Evolutionary conservation across 345 rosid genomes (phyloP), one percentile per base, ranked within the genome.

Genomic region (Citrus glauca): DNA sequence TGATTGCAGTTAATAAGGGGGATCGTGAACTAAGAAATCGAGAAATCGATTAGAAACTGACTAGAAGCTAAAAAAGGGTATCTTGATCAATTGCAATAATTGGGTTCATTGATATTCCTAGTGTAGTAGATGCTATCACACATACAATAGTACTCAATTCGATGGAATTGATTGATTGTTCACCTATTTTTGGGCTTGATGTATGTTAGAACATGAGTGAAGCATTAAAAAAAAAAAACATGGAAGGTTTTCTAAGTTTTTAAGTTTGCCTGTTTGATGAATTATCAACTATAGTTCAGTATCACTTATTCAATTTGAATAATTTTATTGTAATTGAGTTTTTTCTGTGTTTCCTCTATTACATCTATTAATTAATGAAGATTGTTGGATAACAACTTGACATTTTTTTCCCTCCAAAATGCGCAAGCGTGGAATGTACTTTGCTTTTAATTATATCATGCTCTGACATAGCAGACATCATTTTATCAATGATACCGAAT

Each of bases 401-500:
- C 27, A 72, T n/a, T n/a, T 33, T 32, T 33, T n/a, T 25, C 64
- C 11, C 11, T 3, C 11, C 50, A 78, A 74, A 59, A 66, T 60
- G 33, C 0, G 16, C 53, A 64, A 61, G 57, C 53, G 32, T 74
- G 60, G 55, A 62, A 48, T 60, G 8, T 45, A 19, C 35, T n/a
- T 63, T 73, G 59, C 32, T 40, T 60, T 76, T 63, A 73, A 57
- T 59, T 28, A 48, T 67, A 63, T 62, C 59, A 69, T 57, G 13
- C 73, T 66, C 56, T 9, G 38, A 27, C 14, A 50, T 16, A 22
- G 42, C 9, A 79, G 61, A 33, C 38, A 22, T 62, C 25, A 57
- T 68, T 65, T 86, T 17, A 71, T 24, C 56, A 61, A 71, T 48
- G 69, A 62, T 66, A 45, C 45, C 8, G 75, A 53, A 77, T 76